phyloP scores from a whole-genome alignment of 176 grass and related monocot genomes.

The Oryza longistaminata region DNA sequence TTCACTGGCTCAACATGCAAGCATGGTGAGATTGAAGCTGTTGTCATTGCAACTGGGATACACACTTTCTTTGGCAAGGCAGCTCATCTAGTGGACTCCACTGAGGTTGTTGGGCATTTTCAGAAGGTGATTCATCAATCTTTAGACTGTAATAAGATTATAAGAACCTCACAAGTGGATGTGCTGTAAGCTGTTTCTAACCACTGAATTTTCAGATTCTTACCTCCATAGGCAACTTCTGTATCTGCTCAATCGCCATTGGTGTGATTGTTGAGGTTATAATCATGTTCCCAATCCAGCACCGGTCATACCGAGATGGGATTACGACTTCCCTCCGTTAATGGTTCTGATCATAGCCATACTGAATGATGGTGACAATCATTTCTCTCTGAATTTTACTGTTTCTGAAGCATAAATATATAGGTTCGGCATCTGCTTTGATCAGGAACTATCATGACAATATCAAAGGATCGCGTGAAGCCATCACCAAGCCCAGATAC shows the following conservation, averaged over 20 bases:
- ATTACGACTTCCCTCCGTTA: constrained; percentile 93
- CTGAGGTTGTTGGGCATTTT: constrained; percentile 75
- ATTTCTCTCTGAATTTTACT: constrained; percentile 9
- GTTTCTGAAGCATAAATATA: not conserved
- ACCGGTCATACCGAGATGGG: constrained; percentile 62
- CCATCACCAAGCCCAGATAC: constrained; percentile 63
- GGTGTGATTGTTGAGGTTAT: constrained; percentile 82
- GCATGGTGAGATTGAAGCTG: constrained; percentile 77
- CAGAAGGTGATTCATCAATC: constrained; percentile 58
- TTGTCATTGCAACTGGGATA: constrained; percentile 65
- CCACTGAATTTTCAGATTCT: constrained; percentile 61
- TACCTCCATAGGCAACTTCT: constrained; percentile 85
- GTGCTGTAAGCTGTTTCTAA: not conserved
- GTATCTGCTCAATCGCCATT: constrained; percentile 77
- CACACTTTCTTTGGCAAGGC: constrained; percentile 79
- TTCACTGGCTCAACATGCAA: constrained; percentile 84
- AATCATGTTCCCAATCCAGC: constrained; percentile 80
- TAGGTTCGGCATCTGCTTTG: not conserved
- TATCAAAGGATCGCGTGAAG: constrained; percentile 81
- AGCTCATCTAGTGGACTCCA: constrained; percentile 73
- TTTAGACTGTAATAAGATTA: not conserved
- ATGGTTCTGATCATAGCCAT: constrained; percentile 90
- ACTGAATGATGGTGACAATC: constrained; percentile 73
- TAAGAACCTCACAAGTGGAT: not conserved
- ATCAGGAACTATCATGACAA: constrained; percentile 87